Evolutionary conservation across 371 early-diverging fungal species (phyloP).

Genomic region (Mucor racemosus): DNA sequence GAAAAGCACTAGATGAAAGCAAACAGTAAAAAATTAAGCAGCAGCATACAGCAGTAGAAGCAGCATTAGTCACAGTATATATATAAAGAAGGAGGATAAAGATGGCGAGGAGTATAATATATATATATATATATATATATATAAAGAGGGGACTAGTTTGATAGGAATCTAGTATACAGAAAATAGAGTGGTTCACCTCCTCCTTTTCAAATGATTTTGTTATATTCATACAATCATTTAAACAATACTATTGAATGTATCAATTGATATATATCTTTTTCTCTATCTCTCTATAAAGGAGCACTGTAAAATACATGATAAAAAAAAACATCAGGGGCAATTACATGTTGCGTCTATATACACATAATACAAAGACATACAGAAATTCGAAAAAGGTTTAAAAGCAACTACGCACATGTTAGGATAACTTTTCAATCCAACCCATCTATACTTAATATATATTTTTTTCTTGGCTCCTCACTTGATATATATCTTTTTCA

Average conservation of each 20-base stretch:
- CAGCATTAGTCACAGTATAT: neutral
- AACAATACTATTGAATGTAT: no score
- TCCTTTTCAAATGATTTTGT: neutral
- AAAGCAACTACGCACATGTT: conserved; percentile 14
- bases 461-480: neutral
- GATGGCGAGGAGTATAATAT: neutral
- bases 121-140: neutral
- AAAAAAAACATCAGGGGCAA: conserved; percentile 2
- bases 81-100: neutral
- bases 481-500: neutral
- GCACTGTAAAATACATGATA: neutral
- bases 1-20: neutral
- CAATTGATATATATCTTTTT: no score
- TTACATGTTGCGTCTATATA: neutral
- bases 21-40: neutral
- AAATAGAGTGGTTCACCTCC: neutral
- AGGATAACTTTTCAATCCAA: conserved; percentile 28
- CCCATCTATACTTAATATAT: conserved; percentile 6
- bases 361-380: neutral
- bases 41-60: neutral
- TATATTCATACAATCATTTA: neutral
- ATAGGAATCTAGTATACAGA: neutral
- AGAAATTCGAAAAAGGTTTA: neutral
- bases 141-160: neutral
- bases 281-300: neutral